Conservation (phyloP, 2,329 filamentous ascomycete species). For the Colletotrichum sp. region DNA sequence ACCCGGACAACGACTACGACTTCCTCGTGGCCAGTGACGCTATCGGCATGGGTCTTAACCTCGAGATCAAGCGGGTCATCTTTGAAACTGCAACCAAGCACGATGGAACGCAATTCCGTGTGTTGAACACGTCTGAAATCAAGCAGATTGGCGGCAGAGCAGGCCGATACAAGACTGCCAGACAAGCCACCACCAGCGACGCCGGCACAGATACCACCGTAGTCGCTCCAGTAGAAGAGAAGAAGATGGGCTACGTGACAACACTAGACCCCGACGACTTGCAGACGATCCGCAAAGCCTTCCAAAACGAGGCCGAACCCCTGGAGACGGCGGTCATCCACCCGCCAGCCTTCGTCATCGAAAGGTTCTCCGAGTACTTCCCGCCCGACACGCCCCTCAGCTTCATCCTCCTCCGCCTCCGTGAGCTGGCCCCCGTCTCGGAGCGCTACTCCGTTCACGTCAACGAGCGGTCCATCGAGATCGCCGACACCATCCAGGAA, state of each 20-base stretch:
- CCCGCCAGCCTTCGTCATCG: constrained; percentile 73
- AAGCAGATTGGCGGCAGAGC: constrained; percentile 96
- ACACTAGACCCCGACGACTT: constrained; percentile 77
- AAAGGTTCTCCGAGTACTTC: constrained; percentile 82
- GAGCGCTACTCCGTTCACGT: constrained; percentile 72
- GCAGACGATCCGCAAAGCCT: constrained; percentile 62
- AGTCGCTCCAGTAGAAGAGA: constrained; percentile 21
- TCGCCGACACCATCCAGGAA: constrained; percentile 78
- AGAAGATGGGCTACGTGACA: constrained; percentile 77
- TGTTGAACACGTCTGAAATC: constrained; percentile 75
- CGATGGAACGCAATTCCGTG: constrained; percentile 61
- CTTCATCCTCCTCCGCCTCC: constrained; percentile 79
- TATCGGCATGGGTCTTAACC: constrained; percentile 95
- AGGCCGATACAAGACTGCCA: constrained; percentile 80
- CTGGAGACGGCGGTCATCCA: constrained; percentile 75
- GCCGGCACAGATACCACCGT: not conserved
- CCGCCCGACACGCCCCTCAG: constrained; percentile 81
- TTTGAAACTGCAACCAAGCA: constrained; percentile 82
- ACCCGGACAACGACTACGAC: constrained; percentile 94
- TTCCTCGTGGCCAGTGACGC: constrained; percentile 93
- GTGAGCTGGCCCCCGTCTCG: constrained; percentile 70
- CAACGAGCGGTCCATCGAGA: constrained; percentile 60
- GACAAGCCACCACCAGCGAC: constrained; percentile 47
- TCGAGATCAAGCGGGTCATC: constrained; percentile 89
- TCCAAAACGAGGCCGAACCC: constrained; percentile 67